phyloP scores from a whole-genome alignment of 768 basidiomycete genomes.

The Hysterangium stoloniferum region DNA sequence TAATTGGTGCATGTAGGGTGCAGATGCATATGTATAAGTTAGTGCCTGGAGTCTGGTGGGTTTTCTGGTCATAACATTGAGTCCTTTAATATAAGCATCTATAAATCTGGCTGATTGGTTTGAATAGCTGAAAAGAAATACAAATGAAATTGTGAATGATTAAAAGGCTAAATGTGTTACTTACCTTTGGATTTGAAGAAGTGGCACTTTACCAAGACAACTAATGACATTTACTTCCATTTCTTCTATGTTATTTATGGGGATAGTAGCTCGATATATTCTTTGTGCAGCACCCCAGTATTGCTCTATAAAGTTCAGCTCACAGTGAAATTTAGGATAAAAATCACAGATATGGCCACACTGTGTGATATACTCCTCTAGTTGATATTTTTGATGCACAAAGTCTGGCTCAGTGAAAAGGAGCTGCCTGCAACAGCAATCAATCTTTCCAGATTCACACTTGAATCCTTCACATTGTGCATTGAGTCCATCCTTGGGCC shows the following conservation, averaged over 20 bases:
- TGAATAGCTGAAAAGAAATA: neutral
- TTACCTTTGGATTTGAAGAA: neutral
- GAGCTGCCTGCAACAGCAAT: conserved; percentile 29
- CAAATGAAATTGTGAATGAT: neutral
- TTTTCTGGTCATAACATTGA: too few species aligned
- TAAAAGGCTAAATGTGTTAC: too few species aligned
- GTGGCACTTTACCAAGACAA: conserved; percentile 23
- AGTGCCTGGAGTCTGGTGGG: too few species aligned
- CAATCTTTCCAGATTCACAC: conserved; percentile 16
- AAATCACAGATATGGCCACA: conserved; percentile 27
- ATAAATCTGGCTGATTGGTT: neutral
- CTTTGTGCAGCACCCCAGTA: conserved; percentile 30
- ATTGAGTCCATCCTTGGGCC: neutral
- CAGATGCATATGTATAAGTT: too few species aligned
- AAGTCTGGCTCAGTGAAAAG: conserved; percentile 39
- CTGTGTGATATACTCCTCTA: conserved; percentile 23
- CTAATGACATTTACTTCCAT: conserved; percentile 25
- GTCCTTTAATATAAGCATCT: neutral
- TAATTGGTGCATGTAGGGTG: too few species aligned
- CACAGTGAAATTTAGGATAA: conserved; percentile 36
- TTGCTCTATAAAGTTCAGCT: conserved; percentile 40
- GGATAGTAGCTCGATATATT: conserved; percentile 21
- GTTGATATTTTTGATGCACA: conserved; percentile 22
- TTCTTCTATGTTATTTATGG: conserved; percentile 25
- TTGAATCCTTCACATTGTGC: conserved; percentile 24